Base-by-base conservation (phyloP, 352 stramenopile genomes). In the Phytophthora aleatoria region DNA sequence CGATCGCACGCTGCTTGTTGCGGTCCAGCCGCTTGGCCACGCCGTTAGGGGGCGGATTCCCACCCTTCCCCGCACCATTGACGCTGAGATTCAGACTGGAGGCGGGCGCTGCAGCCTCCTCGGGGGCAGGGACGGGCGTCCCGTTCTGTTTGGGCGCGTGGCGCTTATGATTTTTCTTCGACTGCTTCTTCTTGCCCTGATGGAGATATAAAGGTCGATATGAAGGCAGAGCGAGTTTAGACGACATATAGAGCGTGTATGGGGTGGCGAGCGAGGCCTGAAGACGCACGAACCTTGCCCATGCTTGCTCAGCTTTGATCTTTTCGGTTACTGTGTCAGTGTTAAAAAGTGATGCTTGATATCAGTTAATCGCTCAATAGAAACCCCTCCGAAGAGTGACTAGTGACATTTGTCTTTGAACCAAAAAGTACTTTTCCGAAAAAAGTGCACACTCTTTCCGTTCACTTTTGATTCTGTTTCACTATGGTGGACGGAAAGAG, bases 181-280 rank as follows among this genome's bases (percentile, higher is more conserved):
- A 69, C 52, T 85, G 77, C 64, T 86, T 89, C 63, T 87, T 89
- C 53, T 79, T 75, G 49, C 60, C 60, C 69, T 79, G 26, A 6
- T 39, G 35, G n/a, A 28, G 6, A 48, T 7, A n/a, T 15, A 56
- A 47, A 11, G 27, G 13, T 6, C 33, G 44, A 2, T 51, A 11
- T 9, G 45, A 26, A 15, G 20, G 20, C 15, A n/a, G 28, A 3
- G 15, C 39, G 49, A 3, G 13, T 31, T 63, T 41, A 57, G 36
- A 43, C n/a, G 7, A 27, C 16, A 43, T 48, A 31, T 10, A 61
- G 42, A 31, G n/a, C 16, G 50, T 24, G 13, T 28, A 31, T 7
- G 12, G 41, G 3, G 5, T 50, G 44, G 13, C 16, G 16, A 27
- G 24, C 16, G 20, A 42, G 24, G 31, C 31, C 36, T 43, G 51